These are phyloP conservation scores for Amylostereum chailletii DNA, from an alignment of 1,284 basidiomycete species.

Conservation along the genomic window DNA sequence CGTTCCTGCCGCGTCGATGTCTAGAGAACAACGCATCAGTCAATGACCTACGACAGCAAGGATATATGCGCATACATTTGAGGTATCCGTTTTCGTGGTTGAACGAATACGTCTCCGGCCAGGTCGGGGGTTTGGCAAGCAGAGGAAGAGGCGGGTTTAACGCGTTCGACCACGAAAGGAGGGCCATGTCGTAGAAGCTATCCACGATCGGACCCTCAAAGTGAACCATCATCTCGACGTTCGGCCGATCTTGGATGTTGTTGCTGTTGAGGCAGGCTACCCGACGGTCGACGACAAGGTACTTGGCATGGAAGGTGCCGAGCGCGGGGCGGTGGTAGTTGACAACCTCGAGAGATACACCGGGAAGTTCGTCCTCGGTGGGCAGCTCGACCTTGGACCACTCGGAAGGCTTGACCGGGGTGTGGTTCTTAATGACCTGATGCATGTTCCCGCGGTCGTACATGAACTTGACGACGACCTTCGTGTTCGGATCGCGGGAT, in stretches of 20 bases:
- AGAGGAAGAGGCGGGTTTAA: conserved; percentile 53
- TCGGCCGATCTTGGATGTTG: conserved; percentile 68
- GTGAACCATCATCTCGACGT: conserved; percentile 50
- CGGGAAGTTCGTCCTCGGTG: conserved; percentile 45
- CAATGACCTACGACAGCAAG: too few relatives aligned
- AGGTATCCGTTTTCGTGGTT: conserved; percentile 38
- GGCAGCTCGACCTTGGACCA: conserved; percentile 53
- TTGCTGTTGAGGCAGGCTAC: conserved; percentile 68
- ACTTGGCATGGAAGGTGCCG: conserved; percentile 77
- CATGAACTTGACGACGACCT: conserved; percentile 54
- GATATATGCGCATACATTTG: conserved; percentile 10
- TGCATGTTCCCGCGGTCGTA: conserved; percentile 61
- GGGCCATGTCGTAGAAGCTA: conserved; percentile 65
- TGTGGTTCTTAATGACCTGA: conserved; percentile 49
- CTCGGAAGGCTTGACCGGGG: conserved; percentile 37
- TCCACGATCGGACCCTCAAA: conserved; percentile 23
- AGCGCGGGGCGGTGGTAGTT: conserved; percentile 46
- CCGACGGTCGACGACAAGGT: conserved; percentile 66
- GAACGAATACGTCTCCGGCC: conserved; percentile 33
- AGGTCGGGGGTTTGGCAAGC: conserved; percentile 19
- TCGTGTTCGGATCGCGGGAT: conserved; percentile 27
- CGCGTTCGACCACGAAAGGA: conserved; percentile 56
- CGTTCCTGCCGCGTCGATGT: conserved; percentile 10
- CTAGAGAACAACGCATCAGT: conserved; percentile 1
- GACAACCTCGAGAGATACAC: conserved; percentile 55